Base-by-base conservation (phyloP, 495 filamentous ascomycete genomes). In the Cladorrhinum samala region DNA sequence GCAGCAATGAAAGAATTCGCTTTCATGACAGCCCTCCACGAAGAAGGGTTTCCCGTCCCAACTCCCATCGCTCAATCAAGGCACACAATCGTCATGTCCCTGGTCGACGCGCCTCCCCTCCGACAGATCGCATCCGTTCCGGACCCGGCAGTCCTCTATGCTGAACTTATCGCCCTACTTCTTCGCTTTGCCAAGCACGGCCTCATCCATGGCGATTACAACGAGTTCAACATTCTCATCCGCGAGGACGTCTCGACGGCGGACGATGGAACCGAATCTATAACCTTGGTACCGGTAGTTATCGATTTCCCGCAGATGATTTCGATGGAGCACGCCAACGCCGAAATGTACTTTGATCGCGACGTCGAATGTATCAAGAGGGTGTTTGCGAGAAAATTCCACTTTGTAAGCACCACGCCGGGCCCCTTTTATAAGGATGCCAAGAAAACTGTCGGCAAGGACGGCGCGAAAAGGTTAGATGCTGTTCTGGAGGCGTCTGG, bases 221-320 rank as follows among this genome's bases (percentile, higher is more conserved):
- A 99, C 73, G 94, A 97, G 72, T 99, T 99, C 76, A 99, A 99
- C 64, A 89, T 99, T 53, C 76, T 99, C 17, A 84, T 97, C 68
- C 84, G 90, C 57, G 91, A 95, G 60, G 77, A 81, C 27, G 3
- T 47, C 11, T 14, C 24, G 9, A 70, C 73, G 17, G 69, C 56
- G 16, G 23, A 52, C 2, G 54, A 66, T 30, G 48, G 50, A 7
- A 46, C 54, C 5, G 36, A 43, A 1, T 49, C 42, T 8, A 51
- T 77, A 20, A 75, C 55, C 6, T 67, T 85, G 1, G 77, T 67
- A 14, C 91, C 93, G 4, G 79, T 94, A 46, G 68, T 97, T 23
- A 99, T 99, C 59, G 94, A 99, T 71, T 99, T 99, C 67, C 93
- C 93, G 1, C 93, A 99, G 71, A 95, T 95, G 86, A 80, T 97